phyloP scores from a whole-genome alignment of 495 filamentous ascomycete genomes.

The Penicillium flavigenum region DNA sequence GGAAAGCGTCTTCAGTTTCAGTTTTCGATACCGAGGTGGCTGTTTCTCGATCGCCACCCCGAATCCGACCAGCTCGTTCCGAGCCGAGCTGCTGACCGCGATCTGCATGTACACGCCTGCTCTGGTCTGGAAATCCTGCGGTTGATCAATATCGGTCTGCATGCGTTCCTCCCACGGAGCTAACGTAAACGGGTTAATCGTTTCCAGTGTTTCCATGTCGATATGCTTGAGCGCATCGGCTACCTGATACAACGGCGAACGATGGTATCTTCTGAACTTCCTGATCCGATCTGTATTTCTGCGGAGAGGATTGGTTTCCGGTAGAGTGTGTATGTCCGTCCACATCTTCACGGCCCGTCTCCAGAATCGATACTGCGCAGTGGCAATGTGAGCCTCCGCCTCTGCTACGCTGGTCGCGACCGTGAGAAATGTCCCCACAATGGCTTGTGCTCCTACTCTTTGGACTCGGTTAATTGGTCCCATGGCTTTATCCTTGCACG shows the following conservation, averaged over 20 bases:
- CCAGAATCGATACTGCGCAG: constrained; percentile 19
- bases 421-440: too few species aligned
- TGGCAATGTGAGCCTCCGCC: constrained; percentile 19
- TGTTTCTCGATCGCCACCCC: too few species aligned
- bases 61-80: too few species aligned
- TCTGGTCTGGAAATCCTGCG: too few species aligned
- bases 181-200: background rate
- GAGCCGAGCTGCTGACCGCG: too few species aligned
- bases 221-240: constrained; percentile 6
- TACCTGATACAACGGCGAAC: constrained; percentile 14
- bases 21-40: too few species aligned
- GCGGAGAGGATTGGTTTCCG: constrained; percentile 24
- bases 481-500: constrained; percentile 14
- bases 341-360: constrained; percentile 25
- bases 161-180: background rate
- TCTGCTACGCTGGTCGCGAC: background rate
- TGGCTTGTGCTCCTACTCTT: constrained; percentile 20
- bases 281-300: constrained; percentile 13
- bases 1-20: too few species aligned
- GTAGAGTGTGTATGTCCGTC: constrained; percentile 11
- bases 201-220: constrained; percentile 7
- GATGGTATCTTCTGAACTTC: background rate
- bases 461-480: constrained; percentile 25
- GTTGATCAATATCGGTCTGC: background rate
- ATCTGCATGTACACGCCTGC: too few species aligned